Percentiles rank a stretch among this genome's conserved stretches.
Conservation (phyloP, 129 eudicot species). For the Lonicera japonica region DNA sequence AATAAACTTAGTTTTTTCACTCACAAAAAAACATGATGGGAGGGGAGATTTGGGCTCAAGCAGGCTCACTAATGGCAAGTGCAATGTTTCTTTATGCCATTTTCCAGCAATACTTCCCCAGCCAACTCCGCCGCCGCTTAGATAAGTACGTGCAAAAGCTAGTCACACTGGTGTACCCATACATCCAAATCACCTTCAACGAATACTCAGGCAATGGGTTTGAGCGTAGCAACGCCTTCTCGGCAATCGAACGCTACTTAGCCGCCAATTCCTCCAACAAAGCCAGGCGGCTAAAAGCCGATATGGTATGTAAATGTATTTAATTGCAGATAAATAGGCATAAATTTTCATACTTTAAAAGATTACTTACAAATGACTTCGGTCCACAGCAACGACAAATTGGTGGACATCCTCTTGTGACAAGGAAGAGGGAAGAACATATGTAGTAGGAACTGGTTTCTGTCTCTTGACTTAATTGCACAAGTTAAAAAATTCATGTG, state of each 20-base stretch:
- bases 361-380: too few relatives aligned
- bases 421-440: too few relatives aligned
- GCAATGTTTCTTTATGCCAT: conserved; percentile 5
- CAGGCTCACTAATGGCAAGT: not conserved
- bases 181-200: conserved; percentile 4
- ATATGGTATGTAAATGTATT: not conserved
- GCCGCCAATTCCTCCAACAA: not conserved
- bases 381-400: too few relatives aligned
- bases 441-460: too few relatives aligned
- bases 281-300: not conserved
- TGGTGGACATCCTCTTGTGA: too few relatives aligned
- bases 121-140: not conserved
- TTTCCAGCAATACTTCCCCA: not conserved
- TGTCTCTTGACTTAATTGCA: too few relatives aligned
- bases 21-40: not conserved
- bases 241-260: conserved; percentile 1
- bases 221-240: not conserved
- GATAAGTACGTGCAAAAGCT: not conserved
- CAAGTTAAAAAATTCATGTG: too few relatives aligned
- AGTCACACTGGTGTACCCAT: not conserved
- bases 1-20: too few relatives aligned
- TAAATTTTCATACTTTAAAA: too few relatives aligned
- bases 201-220: conserved; percentile 1
- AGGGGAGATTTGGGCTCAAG: not conserved
- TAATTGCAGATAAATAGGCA: too few relatives aligned